phyloP scores from a whole-genome alignment of 331 rosid species.

The Malus hybrid region DNA sequence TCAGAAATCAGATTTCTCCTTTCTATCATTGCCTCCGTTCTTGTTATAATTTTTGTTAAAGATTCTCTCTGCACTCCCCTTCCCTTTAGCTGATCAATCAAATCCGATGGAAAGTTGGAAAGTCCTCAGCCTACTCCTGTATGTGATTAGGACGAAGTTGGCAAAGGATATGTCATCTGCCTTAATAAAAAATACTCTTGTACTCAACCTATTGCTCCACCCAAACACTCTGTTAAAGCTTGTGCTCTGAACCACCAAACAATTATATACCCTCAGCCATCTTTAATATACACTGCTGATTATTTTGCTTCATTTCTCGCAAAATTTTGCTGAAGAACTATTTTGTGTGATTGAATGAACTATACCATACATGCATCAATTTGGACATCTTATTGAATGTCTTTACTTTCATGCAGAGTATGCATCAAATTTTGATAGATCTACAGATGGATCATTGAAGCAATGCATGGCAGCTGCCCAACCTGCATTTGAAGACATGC shows the following conservation, averaged over 20 bases:
- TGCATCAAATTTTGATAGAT: conserved; percentile 10
- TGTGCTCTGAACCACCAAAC: background rate
- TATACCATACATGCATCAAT: background rate
- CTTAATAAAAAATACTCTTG: no score
- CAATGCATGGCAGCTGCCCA: conserved; percentile 58
- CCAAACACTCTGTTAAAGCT: background rate
- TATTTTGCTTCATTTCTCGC: background rate
- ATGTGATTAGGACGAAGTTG: no score
- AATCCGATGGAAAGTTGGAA: no score
- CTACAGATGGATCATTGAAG: conserved; percentile 35
- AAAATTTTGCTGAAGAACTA: background rate
- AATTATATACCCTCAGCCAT: background rate
- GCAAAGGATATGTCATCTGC: no score
- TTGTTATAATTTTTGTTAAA: no score
- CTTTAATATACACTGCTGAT: background rate
- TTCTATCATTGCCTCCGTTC: no score
- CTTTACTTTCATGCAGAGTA: background rate
- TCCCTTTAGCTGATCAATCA: no score
- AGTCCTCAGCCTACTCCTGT: no score
- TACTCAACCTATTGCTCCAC: no score
- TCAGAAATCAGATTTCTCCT: no score
- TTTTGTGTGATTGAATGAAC: background rate
- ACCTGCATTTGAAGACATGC: conserved; percentile 34
- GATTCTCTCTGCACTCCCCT: no score
- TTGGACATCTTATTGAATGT: background rate